These are phyloP conservation scores for Diplodia scrobiculata DNA, from an alignment of 2,329 filamentous ascomycete species.

Conservation along the genomic window DNA sequence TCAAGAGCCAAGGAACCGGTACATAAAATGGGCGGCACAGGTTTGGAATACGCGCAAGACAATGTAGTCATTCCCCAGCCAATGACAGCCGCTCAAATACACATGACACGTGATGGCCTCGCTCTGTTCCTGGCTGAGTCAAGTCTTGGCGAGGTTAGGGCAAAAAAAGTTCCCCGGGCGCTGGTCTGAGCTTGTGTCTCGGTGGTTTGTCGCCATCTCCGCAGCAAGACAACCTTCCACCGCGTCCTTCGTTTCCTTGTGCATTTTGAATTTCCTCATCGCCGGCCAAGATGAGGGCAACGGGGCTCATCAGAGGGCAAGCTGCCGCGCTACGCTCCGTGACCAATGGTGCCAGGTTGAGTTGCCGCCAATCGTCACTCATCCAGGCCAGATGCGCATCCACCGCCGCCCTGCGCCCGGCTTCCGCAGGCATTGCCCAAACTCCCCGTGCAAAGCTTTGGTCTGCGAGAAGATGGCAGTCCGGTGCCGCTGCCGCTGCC, in stretches of 20 bases:
- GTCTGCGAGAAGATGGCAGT: slow-evolving; percentile 40
- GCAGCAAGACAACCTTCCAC: slow-evolving; percentile 10
- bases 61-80: background rate
- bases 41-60: background rate
- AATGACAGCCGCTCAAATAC: background rate
- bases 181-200: slow-evolving; percentile 23
- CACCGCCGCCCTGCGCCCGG: slow-evolving; percentile 14
- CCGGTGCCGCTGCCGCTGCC: slow-evolving; percentile 40
- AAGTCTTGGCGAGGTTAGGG: slow-evolving; percentile 8
- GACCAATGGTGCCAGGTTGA: slow-evolving; percentile 20
- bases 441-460: slow-evolving; percentile 13
- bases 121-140: background rate
- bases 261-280: slow-evolving; percentile 1
- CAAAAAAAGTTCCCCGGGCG: slow-evolving; percentile 27
- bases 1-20: background rate
- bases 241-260: slow-evolving; percentile 18
- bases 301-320: slow-evolving; percentile 23
- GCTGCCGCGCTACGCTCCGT: slow-evolving; percentile 23
- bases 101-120: slow-evolving; percentile 5
- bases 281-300: slow-evolving; percentile 27
- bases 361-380: slow-evolving; percentile 22
- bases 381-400: slow-evolving; percentile 27
- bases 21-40: background rate
- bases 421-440: slow-evolving; percentile 13
- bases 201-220: slow-evolving; percentile 25